Conservation (phyloP, 441 rosid genomes). For the Pelargonium cotyledonis region DNA sequence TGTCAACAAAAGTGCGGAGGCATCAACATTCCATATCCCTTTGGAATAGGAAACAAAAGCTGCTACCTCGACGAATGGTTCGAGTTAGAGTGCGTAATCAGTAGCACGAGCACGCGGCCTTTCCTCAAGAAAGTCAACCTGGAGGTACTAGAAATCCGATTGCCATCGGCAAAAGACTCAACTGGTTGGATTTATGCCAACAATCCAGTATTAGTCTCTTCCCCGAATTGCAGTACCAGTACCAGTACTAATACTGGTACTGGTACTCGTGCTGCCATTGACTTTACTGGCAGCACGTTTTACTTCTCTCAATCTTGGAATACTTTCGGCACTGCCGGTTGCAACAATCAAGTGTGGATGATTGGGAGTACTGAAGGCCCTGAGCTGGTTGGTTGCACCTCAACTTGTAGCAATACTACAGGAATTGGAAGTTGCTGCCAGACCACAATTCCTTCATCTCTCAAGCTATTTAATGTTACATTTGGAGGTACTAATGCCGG, state of each 20-base stretch:
- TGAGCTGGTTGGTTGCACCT: neutral
- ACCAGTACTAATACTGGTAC: neutral
- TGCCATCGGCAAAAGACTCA: neutral
- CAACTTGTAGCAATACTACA: neutral
- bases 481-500: too few relatives aligned
- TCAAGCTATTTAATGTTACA: neutral
- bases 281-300: neutral
- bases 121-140: neutral
- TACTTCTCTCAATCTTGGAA: neutral
- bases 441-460: neutral
- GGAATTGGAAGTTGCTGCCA: neutral
- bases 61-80: neutral
- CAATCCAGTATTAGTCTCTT: neutral
- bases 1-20: neutral
- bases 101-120: neutral
- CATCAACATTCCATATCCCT: neutral
- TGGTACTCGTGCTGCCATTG: neutral
- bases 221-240: neutral
- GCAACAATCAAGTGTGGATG: neutral
- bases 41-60: neutral
- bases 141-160: neutral
- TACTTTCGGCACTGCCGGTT: neutral
- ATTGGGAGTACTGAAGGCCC: neutral
- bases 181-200: neutral
- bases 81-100: neutral